phyloP scores from a whole-genome alignment of 768 basidiomycete species.

The Pleurotus djamor region DNA sequence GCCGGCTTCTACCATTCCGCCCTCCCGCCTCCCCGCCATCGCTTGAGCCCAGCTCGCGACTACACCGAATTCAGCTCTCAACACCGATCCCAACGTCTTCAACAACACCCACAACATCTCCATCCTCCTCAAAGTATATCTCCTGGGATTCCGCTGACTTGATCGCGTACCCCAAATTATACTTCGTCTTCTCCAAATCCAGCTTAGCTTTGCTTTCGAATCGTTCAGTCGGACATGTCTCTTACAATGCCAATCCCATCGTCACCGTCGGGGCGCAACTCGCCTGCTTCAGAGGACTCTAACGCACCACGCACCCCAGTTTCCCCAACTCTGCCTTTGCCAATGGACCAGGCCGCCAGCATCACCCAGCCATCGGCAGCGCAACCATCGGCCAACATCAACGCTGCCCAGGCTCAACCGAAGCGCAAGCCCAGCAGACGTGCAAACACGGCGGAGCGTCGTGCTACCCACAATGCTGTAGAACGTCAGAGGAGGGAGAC shows the following conservation, averaged over 20 bases:
- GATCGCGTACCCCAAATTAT: constrained; percentile 11
- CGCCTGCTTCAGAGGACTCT: constrained; percentile 39
- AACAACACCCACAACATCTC: background rate
- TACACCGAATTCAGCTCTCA: background rate
- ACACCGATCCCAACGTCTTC: too few species aligned
- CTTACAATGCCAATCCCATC: constrained; percentile 36
- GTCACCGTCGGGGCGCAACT: constrained; percentile 32
- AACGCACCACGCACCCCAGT: constrained; percentile 48
- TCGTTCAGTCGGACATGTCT: constrained; percentile 25
- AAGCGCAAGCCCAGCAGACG: constrained; percentile 86
- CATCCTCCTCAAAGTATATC: background rate
- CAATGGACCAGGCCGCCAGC: constrained; percentile 17
- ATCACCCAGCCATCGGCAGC: constrained; percentile 7
- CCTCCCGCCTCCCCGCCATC: constrained; percentile 29
- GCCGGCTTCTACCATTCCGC: constrained; percentile 70
- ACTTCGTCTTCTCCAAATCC: background rate
- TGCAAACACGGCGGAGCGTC: constrained; percentile 94
- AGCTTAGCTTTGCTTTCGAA: background rate
- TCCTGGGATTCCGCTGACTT: constrained; percentile 12
- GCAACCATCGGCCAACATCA: background rate
- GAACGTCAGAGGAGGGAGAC: constrained; percentile 93
- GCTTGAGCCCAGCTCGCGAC: constrained; percentile 77
- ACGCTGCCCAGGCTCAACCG: constrained; percentile 28
- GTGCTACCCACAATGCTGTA: constrained; percentile 96
- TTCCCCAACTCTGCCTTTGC: constrained; percentile 31